Conservation (phyloP, 192 early-diverging fungal genomes). For the Coemansia reversa region DNA sequence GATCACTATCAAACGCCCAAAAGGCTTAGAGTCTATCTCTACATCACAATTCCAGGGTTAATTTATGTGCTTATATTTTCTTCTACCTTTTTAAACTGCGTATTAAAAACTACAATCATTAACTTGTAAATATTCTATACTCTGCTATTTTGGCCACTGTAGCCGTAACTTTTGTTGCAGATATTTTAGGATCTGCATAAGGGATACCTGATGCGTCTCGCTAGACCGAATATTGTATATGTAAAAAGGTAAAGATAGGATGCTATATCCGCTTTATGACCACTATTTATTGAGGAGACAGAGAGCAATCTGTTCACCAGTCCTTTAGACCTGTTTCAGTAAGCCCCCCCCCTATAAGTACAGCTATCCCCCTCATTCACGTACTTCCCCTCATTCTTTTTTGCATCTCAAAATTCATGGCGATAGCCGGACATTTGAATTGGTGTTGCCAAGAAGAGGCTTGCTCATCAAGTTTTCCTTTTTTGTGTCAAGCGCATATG, state of each 20-base stretch:
- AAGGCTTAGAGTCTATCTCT: neutral
- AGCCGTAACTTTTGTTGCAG: neutral
- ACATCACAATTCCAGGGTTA: neutral
- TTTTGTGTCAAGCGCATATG: constrained; percentile 1
- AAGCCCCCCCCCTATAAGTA: neutral
- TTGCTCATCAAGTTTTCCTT: constrained; percentile 2
- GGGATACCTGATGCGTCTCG: neutral
- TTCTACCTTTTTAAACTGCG: neutral
- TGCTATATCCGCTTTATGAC: neutral
- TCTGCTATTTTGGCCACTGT: neutral
- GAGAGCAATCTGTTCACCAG: neutral
- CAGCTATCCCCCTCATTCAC: neutral
- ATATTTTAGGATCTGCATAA: neutral
- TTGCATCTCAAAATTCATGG: neutral
- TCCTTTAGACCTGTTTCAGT: neutral
- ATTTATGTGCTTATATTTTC: neutral
- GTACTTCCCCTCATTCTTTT: neutral
- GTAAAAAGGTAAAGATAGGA: neutral
- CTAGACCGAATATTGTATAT: neutral
- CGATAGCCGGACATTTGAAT: neutral
- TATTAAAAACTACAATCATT: neutral
- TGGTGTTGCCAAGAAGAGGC: neutral
- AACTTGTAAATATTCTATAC: neutral
- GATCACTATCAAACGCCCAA: neutral
- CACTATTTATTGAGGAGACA: neutral